Base-by-base conservation (phyloP, 148 eudicot species). In the Polygonum aviculare region DNA sequence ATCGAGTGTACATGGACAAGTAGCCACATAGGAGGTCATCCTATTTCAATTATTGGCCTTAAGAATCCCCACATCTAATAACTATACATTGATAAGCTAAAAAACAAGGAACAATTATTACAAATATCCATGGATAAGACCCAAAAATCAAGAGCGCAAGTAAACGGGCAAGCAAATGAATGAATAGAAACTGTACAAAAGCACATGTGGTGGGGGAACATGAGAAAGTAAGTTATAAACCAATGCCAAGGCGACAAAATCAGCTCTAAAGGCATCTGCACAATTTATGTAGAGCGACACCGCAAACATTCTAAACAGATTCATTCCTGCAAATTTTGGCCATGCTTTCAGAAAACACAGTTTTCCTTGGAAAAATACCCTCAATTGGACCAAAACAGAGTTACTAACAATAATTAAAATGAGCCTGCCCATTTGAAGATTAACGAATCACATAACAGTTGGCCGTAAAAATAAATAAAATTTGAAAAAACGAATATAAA, bases 201-300 rank as follows among this genome's bases (percentile, higher is more conserved):
- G 38, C 39, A 63, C 39, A 4, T 9, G 39, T 33, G 1, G 39
- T 5, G 39, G 18, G 69, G 5, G 5, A 33, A 31, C 40, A 26
- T 31, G 7, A 31, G 12, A 31, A 33, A 14, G 31, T 12, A 63
- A 33, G 40, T 5, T 63, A 26, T 26, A 60, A 60, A 60, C 35
- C 38, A 10, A 21, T 60, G 26, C 67, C 26, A 57, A 2, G 3
- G 12, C 26, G 15, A 60, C 67, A 59, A 26, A 26, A 7, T 26
- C 35, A 22, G 67, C 67, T 59, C 67, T 59, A 59, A 22, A 60
- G 36, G 67, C 67, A 60, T 60, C 67, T 22, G 67, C 67, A 21
- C 65, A 22, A 10, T 59, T 21, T 22, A 59, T 4, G 22, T 59
- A 21, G 65, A 59, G 65, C 35, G 22, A 7, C 16, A 62, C 69